phyloP scores from a whole-genome alignment of 2,329 filamentous ascomycete species.

The Nigrospora osmanthi region DNA sequence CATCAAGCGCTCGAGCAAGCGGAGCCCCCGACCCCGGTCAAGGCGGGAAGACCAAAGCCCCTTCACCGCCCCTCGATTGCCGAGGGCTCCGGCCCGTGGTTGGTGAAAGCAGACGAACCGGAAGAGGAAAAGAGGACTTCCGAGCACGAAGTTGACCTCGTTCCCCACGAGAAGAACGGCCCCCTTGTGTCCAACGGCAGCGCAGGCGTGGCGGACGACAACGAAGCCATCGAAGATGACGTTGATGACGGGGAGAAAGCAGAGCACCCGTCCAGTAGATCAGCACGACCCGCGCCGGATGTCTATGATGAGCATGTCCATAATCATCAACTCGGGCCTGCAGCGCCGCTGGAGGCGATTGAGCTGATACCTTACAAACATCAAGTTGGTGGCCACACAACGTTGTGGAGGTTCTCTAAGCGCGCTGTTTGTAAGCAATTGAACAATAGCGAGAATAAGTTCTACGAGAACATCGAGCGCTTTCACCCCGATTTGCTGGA shows the following conservation, averaged over 20 bases:
- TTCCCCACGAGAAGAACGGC: slow-evolving; percentile 15
- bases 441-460: slow-evolving; percentile 97
- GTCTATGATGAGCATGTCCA: slow-evolving; percentile 41
- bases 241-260: slow-evolving; percentile 24
- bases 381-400: slow-evolving; percentile 95
- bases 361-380: slow-evolving; percentile 96
- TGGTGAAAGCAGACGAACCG: slow-evolving; percentile 49
- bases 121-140: slow-evolving; percentile 21
- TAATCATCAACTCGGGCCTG: slow-evolving; percentile 41
- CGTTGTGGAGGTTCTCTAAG: slow-evolving; percentile 90
- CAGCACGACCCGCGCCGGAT: slow-evolving; percentile 29
- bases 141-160: slow-evolving; percentile 25
- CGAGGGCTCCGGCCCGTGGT: slow-evolving; percentile 42
- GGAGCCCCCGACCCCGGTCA: slow-evolving; percentile 14
- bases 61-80: slow-evolving; percentile 16
- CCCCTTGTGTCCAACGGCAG: slow-evolving; percentile 6
- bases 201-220: slow-evolving; percentile 18
- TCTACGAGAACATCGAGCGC: slow-evolving; percentile 92
- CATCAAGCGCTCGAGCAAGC: slow-evolving; percentile 52
- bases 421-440: slow-evolving; percentile 96
- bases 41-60: slow-evolving; percentile 19
- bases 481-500: slow-evolving; percentile 83
- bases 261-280: slow-evolving; percentile 23
- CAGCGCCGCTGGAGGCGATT: slow-evolving; percentile 75
- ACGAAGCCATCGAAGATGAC: slow-evolving; percentile 32